Evolutionary conservation across 768 basidiomycete species (phyloP).

Genomic region (Artomyces pyxidatus): DNA sequence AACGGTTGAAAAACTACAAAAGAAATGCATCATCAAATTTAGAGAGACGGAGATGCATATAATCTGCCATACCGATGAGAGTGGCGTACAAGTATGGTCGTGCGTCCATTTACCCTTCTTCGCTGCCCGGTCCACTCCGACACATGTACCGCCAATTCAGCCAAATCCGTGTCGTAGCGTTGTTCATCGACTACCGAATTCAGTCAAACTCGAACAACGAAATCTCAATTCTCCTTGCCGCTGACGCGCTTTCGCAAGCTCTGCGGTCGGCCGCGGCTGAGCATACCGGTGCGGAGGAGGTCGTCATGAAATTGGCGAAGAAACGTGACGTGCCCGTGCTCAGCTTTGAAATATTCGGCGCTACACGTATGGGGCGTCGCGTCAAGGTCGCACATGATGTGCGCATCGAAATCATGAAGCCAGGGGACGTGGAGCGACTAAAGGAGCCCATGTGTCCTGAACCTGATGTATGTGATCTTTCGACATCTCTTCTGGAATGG

Average conservation of each 20-base stretch:
- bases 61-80: conserved; percentile 79
- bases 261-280: conserved; percentile 42
- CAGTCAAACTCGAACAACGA: conserved; percentile 80
- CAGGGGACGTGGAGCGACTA: conserved; percentile 61
- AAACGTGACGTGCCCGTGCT: conserved; percentile 74
- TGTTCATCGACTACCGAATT: conserved; percentile 75
- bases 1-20: conserved; percentile 76
- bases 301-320: conserved; percentile 81
- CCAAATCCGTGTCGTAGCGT: conserved; percentile 54
- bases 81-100: conserved; percentile 86
- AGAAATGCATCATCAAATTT: conserved; percentile 77
- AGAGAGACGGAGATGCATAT: conserved; percentile 67
- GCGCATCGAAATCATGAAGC: conserved; percentile 71
- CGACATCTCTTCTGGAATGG: neutral
- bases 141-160: conserved; percentile 27
- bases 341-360: conserved; percentile 64
- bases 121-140: neutral
- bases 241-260: conserved; percentile 68
- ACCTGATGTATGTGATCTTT: conserved; percentile 55
- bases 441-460: conserved; percentile 80
- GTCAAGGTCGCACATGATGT: conserved; percentile 75
- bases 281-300: conserved; percentile 38
- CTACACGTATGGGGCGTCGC: conserved; percentile 53
- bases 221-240: conserved; percentile 64
- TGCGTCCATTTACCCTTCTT: conserved; percentile 30